Evolutionary conservation across 495 filamentous ascomycete genomes (phyloP), one percentile per base, ranked within the genome.

Genomic region (Tuber umbilicatum): DNA sequence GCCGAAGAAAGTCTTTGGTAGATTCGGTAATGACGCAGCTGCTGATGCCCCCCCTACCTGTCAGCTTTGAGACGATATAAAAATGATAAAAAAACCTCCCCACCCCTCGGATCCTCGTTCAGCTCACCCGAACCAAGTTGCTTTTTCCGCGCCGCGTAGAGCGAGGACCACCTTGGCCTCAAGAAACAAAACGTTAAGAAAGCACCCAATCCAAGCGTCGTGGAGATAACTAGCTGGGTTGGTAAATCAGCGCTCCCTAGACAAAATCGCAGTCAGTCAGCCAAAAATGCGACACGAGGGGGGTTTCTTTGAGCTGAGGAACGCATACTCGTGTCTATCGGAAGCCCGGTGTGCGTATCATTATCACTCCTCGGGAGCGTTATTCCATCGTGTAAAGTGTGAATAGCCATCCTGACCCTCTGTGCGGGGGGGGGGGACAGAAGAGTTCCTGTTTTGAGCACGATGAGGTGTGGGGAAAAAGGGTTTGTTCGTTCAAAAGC

Each of bases 1-100:
- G 81, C 94, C 95, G 76, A 98, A 92, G 80, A 97, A 90, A 45
- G 87, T 90, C 80, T 93, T 89, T 68, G 96, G 94, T 9, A 99
- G 89, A 67, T 91, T 89, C 6, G 96, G 96, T 41, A 98, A 85
- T 19, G 85, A 84, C n/a, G 89, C 88, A n/a, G 91, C 89, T 38
- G 91, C 89, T 38, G 89, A 88, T 79, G 89, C 77, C 86, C 85
- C 78, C 89, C 89, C 79, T 89, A 87, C 82, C 91, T 93, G 73
- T 79, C 42, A 79, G 73, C 68, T 41, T 68, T 41, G 60, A n/a
- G 37, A 31, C 50, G 1, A n/a, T 23, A 12, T 5, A 67, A 14
- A 16, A 45, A 60, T 23, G 5, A n/a, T 2, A 14, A 21, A 27
- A 71, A 37, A 40, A 31, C 9, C 23, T 23, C 14, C 10, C 47